Conservation (phyloP, 2,329 filamentous ascomycete species). For the Xylariaceae sp. region DNA sequence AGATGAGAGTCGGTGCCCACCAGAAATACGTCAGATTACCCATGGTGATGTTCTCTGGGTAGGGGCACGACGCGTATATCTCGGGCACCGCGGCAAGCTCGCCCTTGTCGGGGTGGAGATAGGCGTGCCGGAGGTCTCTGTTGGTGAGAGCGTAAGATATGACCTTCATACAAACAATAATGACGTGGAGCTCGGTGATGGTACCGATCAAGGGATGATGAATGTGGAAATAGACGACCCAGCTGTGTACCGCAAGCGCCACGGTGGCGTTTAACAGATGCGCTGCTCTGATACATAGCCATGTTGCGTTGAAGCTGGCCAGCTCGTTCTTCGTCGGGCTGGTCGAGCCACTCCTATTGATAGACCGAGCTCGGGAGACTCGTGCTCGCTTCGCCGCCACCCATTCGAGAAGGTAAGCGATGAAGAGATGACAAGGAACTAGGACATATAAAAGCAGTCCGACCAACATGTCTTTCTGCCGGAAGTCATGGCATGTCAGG, state of each 20-base stretch:
- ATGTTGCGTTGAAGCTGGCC: constrained; percentile 65
- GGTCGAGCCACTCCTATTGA: constrained; percentile 43
- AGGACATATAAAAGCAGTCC: constrained; percentile 76
- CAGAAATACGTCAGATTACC: constrained; percentile 90
- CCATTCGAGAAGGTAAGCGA: constrained; percentile 85
- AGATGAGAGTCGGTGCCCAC: constrained; percentile 94
- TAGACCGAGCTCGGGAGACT: constrained; percentile 50
- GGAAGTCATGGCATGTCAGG: constrained; percentile 82
- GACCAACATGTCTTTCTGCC: constrained; percentile 67
- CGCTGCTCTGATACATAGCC: constrained; percentile 72
- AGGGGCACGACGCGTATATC: constrained; percentile 77
- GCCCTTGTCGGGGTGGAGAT: constrained; percentile 66
- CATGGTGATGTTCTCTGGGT: constrained; percentile 86
- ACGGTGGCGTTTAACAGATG: constrained; percentile 80
- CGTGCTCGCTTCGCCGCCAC: constrained; percentile 75
- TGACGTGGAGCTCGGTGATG: constrained; percentile 80
- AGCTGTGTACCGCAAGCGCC: constrained; percentile 73
- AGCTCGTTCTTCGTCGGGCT: constrained; percentile 56
- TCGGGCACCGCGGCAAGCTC: constrained; percentile 68
- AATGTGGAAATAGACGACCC: constrained; percentile 83
- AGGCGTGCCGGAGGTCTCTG: constrained; percentile 85
- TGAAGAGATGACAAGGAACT: constrained; percentile 84
- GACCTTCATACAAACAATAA: constrained; percentile 94
- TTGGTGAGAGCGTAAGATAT: constrained; percentile 96
- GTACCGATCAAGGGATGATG: constrained; percentile 93